Evolutionary conservation across 768 basidiomycete genomes (phyloP).

Genomic region (Kwoniella bestiolae): DNA sequence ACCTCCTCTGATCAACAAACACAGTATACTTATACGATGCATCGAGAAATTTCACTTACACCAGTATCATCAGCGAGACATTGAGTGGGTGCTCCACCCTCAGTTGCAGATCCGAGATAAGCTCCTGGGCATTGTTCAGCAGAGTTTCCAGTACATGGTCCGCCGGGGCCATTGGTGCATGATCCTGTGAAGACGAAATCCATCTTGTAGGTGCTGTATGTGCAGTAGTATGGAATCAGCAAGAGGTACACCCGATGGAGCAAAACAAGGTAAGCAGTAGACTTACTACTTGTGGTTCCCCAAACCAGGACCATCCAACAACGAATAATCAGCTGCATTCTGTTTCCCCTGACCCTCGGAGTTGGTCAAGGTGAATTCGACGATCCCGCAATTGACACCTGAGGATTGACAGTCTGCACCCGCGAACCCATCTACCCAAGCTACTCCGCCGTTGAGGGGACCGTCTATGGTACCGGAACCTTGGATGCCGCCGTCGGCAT

Average conservation of each 20-base stretch:
- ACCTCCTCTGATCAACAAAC: too few species aligned
- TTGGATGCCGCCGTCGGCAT: conserved; percentile 2
- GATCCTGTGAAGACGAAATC: conserved; percentile 13
- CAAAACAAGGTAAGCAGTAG: too few species aligned
- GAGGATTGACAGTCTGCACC: conserved; percentile 18
- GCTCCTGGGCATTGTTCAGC: conserved; percentile 17
- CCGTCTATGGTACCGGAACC: conserved; percentile 23
- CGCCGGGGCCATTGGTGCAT: conserved; percentile 9
- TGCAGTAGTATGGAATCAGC: too few species aligned
- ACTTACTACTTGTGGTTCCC: conserved; percentile 34
- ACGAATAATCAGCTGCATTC: conserved; percentile 30
- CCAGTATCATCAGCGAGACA: conserved; percentile 16
- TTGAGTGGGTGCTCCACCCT: conserved; percentile 15
- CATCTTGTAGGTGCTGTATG: conserved; percentile 14
- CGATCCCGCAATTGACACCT: conserved; percentile 33
- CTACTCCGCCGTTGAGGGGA: conserved; percentile 28
- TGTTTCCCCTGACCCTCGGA: conserved; percentile 6
- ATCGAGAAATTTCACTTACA: not conserved
- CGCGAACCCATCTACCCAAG: conserved; percentile 22
- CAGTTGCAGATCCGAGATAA: conserved; percentile 7
- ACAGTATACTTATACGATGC: too few species aligned
- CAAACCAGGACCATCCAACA: conserved; percentile 13
- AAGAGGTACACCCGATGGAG: too few species aligned
- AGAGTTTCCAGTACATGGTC: conserved; percentile 13
- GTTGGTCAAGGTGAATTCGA: conserved; percentile 35